Conservation (phyloP, 108 stramenopile genomes). For the Pseudonitzschia multistriata region DNA sequence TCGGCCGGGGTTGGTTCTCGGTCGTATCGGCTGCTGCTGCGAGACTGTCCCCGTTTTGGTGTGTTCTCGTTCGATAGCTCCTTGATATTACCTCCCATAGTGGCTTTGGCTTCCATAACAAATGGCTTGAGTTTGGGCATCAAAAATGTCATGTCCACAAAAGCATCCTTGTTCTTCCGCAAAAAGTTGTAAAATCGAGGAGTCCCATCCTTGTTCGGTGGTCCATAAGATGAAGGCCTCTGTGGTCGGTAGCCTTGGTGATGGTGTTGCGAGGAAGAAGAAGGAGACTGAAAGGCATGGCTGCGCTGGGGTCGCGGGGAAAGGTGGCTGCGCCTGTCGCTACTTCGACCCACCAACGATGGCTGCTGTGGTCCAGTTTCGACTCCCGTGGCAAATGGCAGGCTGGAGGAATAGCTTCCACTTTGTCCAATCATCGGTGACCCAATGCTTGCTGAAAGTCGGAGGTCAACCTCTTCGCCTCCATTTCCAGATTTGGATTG, state of each 20-base stretch:
- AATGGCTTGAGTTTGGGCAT: slow-evolving; percentile 65
- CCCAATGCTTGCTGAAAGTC: slow-evolving; percentile 15
- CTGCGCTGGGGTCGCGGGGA: slow-evolving; percentile 3
- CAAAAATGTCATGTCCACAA: slow-evolving; percentile 59
- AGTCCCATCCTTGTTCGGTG: slow-evolving; percentile 23
- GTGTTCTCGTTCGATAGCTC: slow-evolving; percentile 8
- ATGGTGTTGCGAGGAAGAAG: slow-evolving; percentile 11
- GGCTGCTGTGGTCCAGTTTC: slow-evolving; percentile 17
- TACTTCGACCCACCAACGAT: slow-evolving; percentile 8
- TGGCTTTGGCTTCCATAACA: slow-evolving; percentile 17
- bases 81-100: slow-evolving; percentile 9
- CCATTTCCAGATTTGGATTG: slow-evolving; percentile 19
- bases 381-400: slow-evolving; percentile 16
- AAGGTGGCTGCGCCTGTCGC: not conserved
- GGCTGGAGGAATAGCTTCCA: slow-evolving; percentile 7
- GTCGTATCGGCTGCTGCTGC: slow-evolving; percentile 13
- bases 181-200: slow-evolving; percentile 44
- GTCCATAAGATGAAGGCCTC: not conserved
- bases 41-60: slow-evolving; percentile 28
- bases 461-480: slow-evolving; percentile 32
- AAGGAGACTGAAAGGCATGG: not conserved
- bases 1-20: slow-evolving; percentile 39
- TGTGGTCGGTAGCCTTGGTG: not conserved
- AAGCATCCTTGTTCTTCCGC: slow-evolving; percentile 55
- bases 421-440: slow-evolving; percentile 9